Percentiles rank a stretch among this genome's conserved stretches.
phyloP scores from a whole-genome alignment of 129 eudicot genomes.

The Flaveria bidentis region DNA sequence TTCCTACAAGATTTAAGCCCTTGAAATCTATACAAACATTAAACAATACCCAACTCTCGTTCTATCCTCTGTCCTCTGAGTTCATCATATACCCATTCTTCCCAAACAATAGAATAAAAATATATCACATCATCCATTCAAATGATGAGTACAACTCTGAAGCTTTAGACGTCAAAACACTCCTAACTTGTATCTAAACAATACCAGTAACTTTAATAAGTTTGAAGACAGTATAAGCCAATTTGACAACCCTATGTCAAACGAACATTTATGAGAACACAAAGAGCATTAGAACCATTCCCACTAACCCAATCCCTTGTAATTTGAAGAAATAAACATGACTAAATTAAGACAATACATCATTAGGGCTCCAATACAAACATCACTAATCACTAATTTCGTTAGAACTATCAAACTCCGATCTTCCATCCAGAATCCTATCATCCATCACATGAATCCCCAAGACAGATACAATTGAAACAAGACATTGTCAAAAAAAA shows the following conservation, averaged over 20 bases:
- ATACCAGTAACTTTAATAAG: background rate
- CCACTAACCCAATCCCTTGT: background rate
- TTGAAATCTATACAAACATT: background rate
- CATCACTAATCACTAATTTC: background rate
- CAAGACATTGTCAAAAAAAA: slow-evolving; percentile 17
- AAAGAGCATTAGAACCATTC: slow-evolving; percentile 1
- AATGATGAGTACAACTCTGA: background rate
- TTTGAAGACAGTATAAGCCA: background rate
- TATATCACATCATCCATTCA: background rate
- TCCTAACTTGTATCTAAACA: background rate
- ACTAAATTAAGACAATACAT: background rate
- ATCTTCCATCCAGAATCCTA: background rate
- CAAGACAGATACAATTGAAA: background rate
- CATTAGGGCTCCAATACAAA: background rate
- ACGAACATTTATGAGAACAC: background rate
- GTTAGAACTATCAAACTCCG: background rate
- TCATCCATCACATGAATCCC: slow-evolving; percentile 7
- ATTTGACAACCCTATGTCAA: slow-evolving; percentile 4
- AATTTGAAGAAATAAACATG: background rate
- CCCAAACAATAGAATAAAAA: background rate
- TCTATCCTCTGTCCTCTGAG: background rate
- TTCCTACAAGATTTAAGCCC: slow-evolving; percentile 1
- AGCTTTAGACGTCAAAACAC: background rate
- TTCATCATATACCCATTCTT: slow-evolving; percentile 8
- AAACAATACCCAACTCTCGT: background rate